These are phyloP conservation scores for Nicotiana attenuata DNA, from an alignment of 257 asterid species.

Conservation along the genomic window DNA sequence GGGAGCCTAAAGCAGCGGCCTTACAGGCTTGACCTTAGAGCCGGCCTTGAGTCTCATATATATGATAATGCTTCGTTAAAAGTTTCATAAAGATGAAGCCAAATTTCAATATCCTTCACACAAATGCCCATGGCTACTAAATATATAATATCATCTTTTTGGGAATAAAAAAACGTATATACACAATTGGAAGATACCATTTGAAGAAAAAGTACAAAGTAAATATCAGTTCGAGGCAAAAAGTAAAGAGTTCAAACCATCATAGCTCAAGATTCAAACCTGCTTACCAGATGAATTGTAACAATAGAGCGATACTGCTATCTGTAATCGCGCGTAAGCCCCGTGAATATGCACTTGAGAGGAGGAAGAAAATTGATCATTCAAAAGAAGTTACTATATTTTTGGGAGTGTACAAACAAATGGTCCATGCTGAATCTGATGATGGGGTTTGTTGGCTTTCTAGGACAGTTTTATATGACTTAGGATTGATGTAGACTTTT, in stretches of 20 bases:
- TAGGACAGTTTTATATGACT: not conserved
- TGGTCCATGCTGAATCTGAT: conserved; percentile 5
- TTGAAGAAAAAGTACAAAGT: not conserved
- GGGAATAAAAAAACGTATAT: not conserved
- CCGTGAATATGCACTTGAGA: not conserved
- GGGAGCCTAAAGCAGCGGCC: too few species aligned
- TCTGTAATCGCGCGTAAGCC: not conserved
- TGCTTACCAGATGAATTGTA: too few species aligned
- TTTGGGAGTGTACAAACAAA: not conserved
- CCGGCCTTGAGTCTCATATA: too few species aligned
- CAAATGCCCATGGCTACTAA: not conserved
- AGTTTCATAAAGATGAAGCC: not conserved
- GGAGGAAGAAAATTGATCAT: too few species aligned
- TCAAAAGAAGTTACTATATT: not conserved
- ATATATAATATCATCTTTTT: not conserved
- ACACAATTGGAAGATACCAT: not conserved
- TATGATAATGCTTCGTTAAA: not conserved
- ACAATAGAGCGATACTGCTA: not conserved
- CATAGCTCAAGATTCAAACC: not conserved
- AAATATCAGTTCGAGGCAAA: not conserved
- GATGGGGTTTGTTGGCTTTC: conserved; percentile 1
- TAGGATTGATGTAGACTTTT: not conserved
- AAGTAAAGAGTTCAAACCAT: not conserved
- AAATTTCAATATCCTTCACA: not conserved
- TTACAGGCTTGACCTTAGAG: too few species aligned